A percentile compares a stretch with the other conserved stretches of the same genome.
phyloP scores from a whole-genome alignment of 345 rosid genomes.

The Draba incana region DNA sequence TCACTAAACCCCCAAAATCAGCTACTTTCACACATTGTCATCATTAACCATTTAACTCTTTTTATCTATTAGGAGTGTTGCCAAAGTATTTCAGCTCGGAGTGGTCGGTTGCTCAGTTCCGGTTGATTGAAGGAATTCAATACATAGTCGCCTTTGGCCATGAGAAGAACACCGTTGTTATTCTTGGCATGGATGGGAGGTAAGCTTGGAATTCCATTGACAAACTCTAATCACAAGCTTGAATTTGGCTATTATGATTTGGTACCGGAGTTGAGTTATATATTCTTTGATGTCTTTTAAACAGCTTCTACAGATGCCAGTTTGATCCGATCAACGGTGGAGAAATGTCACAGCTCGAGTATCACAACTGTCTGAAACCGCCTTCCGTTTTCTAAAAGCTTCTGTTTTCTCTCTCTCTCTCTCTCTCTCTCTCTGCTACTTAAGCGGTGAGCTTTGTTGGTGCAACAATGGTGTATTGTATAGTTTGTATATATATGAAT shows the following conservation, averaged over 20 bases:
- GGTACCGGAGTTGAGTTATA: conserved; percentile 2
- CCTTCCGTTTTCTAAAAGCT: conserved; percentile 55
- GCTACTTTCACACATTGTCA: not conserved
- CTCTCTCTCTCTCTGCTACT: conserved; percentile 11
- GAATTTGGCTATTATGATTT: conserved; percentile 3
- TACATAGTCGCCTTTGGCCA: conserved; percentile 94
- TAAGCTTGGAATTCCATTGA: conserved; percentile 32
- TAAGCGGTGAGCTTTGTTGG: conserved; percentile 32
- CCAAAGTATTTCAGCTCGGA: conserved; percentile 97
- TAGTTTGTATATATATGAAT: conserved; percentile 35
- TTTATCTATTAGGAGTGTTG: conserved; percentile 65
- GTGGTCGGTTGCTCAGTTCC: conserved; percentile 97
- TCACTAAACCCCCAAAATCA: not conserved
- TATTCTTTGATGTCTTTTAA: conserved; percentile 23
- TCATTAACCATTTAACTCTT: not conserved
- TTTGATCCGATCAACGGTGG: conserved; percentile 91
- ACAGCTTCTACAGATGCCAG: conserved; percentile 90
- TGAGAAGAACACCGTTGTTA: conserved; percentile 79
- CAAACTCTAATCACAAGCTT: not conserved
- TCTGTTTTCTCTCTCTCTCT: not conserved
- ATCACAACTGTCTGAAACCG: conserved; percentile 82
- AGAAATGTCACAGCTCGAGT: conserved; percentile 87
- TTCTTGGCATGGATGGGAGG: conserved; percentile 99
- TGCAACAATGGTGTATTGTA: conserved; percentile 25
- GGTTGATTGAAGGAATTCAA: conserved; percentile 79